Evolutionary conservation across 2,329 filamentous ascomycete species (phyloP).

Genomic region (Exophiala sp.): DNA sequence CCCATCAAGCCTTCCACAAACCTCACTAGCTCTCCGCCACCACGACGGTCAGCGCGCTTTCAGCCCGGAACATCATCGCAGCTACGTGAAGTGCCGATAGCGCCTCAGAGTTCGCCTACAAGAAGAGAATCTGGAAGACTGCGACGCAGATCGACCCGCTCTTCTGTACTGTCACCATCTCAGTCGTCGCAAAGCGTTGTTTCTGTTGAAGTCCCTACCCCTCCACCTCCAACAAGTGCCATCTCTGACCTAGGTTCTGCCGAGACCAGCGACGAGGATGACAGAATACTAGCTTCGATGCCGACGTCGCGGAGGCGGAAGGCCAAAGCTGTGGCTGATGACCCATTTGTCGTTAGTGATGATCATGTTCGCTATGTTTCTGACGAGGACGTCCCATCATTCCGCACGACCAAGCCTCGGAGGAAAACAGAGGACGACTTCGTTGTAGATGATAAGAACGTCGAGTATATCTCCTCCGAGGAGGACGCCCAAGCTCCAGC

Average conservation of each 20-base stretch:
- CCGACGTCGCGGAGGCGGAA: conserved; percentile 12
- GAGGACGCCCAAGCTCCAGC: neutral
- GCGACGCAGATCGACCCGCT: neutral
- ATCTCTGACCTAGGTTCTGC: conserved; percentile 26
- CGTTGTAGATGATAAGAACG: conserved; percentile 28
- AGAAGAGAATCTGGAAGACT: conserved; percentile 13
- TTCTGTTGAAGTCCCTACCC: neutral
- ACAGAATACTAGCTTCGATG: conserved; percentile 22
- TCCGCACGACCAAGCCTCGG: conserved; percentile 29
- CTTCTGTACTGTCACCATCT: neutral
- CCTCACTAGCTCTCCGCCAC: neutral
- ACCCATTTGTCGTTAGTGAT: conserved; percentile 29
- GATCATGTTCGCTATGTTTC: conserved; percentile 18
- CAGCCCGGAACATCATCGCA: conserved; percentile 5
- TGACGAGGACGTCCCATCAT: conserved; percentile 21
- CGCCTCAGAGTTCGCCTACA: neutral
- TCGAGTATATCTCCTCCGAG: conserved; percentile 23
- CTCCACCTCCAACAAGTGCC: neutral
- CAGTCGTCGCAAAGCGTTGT: neutral
- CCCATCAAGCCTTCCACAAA: neutral
- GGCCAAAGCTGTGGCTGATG: conserved; percentile 26
- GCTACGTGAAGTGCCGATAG: neutral
- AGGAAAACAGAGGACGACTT: conserved; percentile 30
- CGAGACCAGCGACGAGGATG: conserved; percentile 33
- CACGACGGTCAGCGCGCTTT: conserved; percentile 10